Percentiles rank a stretch among this genome's conserved stretches.
Evolutionary conservation across 192 early-diverging fungal genomes (phyloP).

Genomic region (Dispira simplex): DNA sequence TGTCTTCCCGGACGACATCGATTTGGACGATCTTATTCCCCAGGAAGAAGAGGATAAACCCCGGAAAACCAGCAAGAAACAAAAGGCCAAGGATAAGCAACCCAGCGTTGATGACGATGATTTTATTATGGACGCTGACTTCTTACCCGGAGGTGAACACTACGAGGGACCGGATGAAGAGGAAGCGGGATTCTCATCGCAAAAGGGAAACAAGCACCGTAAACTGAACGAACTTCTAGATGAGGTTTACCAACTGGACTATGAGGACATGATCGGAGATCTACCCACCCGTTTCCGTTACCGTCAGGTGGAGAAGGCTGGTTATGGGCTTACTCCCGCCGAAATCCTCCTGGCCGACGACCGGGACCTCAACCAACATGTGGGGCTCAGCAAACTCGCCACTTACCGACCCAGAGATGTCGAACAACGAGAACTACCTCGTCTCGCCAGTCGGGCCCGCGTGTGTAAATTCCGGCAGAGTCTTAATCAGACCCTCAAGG

Average conservation of each 20-base stretch:
- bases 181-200: no score
- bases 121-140: constrained; percentile 87
- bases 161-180: constrained; percentile 23
- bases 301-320: constrained; percentile 56
- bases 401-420: no score
- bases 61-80: constrained; percentile 23
- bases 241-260: constrained; percentile 82
- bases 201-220: no score
- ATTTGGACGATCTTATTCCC: not conserved
- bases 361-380: constrained; percentile 34
- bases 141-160: constrained; percentile 51
- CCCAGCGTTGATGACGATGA: constrained; percentile 39
- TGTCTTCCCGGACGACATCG: no score
- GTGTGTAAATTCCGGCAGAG: no score
- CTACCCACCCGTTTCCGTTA: constrained; percentile 87
- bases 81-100: constrained; percentile 14
- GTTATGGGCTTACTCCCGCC: constrained; percentile 60
- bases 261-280: constrained; percentile 79
- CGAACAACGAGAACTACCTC: no score
- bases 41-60: constrained; percentile 15
- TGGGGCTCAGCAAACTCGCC: not conserved
- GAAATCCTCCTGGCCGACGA: constrained; percentile 90
- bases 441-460: no score
- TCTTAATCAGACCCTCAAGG: no score
- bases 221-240: constrained; percentile 46